Base-by-base conservation (phyloP, 805 yeast species). In the Barnettozyma sp. region DNA sequence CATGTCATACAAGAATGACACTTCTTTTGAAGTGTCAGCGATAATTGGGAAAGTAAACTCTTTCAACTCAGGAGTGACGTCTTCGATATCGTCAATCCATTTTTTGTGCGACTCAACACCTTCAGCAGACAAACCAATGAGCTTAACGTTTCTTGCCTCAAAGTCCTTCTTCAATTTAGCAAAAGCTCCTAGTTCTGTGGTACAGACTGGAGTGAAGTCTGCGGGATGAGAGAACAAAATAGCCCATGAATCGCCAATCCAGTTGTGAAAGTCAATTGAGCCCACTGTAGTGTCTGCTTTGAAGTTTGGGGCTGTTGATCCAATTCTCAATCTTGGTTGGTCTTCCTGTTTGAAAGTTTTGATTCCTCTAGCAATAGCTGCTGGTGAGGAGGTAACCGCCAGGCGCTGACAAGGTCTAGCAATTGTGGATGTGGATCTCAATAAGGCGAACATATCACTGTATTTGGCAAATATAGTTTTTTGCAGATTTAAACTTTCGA, bases 191-290 rank as follows among this genome's bases (percentile, higher is more conserved):
- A 87, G 72, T 68, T 87, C 97, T 39, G 96, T 87, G 55, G 96
- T 88, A 65, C 97, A 87, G 38, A 87, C 95, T 32, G 97, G 97
- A 14, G 97, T 87, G 71, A 85, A 88, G 62, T 87, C 97, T 38
- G 87, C 95, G 44, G 97, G 97, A 63, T 87, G 97, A 18, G 94
- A 83, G 66, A 87, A 87, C 55, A 87, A 69, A 34, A 87, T 78
- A 32, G 80, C 78, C 97, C 97, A 87, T 31, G 79, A 73, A 63
- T 82, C 76, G 33, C 90, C 90, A 50, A 86, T 69, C 70, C 70
- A 87, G 43, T 88, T 79, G 66, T 87, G 94, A 77, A 87, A 87
- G 48, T 83, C 76, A 56, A 87, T 76, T 45, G 75, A 74, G 40
- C 97, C 97, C 45, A 69, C 70, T 41, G 95, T 83, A 39, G 95